Evolutionary conservation across 768 basidiomycete species (phyloP), one percentile per base, ranked within the genome.

Genomic region (Xerocomus potaroensis): DNA sequence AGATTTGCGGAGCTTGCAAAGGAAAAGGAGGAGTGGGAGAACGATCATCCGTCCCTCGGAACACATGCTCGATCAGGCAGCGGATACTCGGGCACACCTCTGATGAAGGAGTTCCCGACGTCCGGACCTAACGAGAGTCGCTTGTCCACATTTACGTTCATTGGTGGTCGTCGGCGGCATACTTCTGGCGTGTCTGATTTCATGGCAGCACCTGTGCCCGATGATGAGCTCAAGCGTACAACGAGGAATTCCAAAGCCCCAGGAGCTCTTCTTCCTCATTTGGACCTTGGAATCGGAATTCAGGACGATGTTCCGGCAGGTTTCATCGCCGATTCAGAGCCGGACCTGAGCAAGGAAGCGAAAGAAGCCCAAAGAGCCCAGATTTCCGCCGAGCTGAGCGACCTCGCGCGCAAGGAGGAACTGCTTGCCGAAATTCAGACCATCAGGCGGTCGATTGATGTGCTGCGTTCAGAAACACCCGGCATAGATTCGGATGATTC

Each of bases 1-100:
- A 72, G 81, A 37, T 82, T 94, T 64, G 75, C 72, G 10, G 76
- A 69, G 47, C 68, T 91, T 33, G 71, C 78, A 22, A 72, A 72
- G 35, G 92, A 96, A 62, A 81, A 84, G 43, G 77, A 78, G 31
- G 81, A 84, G 47, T 97, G 94, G 94, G 92, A 95, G 61, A 81
- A 75, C 55, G 83, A 88, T 39, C 91, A 96, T 60, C 85, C 87
- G 5, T 71, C 76, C 33, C 68, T 81, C 46, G 59, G 67, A 47
- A 80, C 74, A 58, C 80, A 87, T 63, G 79, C 72, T 29, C 74
- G 87, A 14, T 68, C 78, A 27, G 78, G 80, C 44, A 89, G 85
- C 55, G 76, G 74, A 29, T 67, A 78, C 38, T 87, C 87, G 16
- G 76, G 71, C 46, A 71, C 74, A 26, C 83, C 83, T 29, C 68